Evolutionary conservation across 192 early-diverging fungal genomes (phyloP).

Genomic region (Rhizophagus clarus): DNA sequence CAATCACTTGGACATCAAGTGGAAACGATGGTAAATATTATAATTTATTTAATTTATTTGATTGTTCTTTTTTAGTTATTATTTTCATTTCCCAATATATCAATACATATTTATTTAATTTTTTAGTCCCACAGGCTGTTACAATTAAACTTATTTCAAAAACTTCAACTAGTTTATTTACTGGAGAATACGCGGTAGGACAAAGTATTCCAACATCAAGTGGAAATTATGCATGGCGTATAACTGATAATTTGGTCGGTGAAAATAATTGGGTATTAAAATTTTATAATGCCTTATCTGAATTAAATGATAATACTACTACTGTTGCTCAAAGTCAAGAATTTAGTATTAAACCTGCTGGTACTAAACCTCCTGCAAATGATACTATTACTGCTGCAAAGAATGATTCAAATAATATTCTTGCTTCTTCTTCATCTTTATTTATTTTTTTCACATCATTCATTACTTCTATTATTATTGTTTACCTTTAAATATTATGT

Average conservation of each 20-base stretch:
- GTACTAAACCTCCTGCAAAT: background rate
- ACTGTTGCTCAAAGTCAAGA: background rate
- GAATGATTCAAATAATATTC: background rate
- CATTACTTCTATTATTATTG: background rate
- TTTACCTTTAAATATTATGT: too few relatives aligned
- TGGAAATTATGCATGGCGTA: background rate
- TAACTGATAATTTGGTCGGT: background rate
- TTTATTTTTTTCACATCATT: background rate
- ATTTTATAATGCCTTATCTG: background rate
- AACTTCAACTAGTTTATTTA: background rate
- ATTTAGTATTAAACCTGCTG: background rate
- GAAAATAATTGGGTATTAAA: background rate
- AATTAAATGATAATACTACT: background rate
- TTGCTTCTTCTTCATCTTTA: background rate
- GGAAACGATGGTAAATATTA: background rate
- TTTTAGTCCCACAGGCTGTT: background rate
- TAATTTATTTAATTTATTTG: too few relatives aligned
- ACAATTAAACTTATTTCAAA: background rate
- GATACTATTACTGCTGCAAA: background rate
- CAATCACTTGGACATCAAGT: background rate
- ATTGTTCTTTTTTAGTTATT: too few relatives aligned
- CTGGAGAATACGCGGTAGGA: background rate
- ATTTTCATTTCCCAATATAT: too few relatives aligned
- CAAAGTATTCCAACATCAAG: background rate
- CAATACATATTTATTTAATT: too few relatives aligned